phyloP scores from a whole-genome alignment of 2,329 filamentous ascomycete genomes.

The Colletotrichum sojae region DNA sequence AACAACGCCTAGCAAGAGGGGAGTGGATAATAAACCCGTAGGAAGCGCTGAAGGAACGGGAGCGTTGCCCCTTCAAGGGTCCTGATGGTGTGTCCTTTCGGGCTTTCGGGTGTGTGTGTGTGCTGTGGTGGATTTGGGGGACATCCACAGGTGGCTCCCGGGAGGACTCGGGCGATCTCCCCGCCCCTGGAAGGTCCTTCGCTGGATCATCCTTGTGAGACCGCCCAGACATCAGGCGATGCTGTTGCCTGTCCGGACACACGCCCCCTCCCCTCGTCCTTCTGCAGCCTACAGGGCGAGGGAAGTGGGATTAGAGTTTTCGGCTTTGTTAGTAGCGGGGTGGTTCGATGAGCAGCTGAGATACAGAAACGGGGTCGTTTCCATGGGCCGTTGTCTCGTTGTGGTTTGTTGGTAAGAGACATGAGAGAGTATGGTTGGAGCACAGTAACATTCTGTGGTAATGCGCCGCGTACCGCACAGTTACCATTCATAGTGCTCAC shows the following conservation, averaged over 20 bases:
- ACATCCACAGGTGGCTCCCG: constrained; percentile 10
- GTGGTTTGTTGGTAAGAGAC: neutral
- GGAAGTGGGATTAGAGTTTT: constrained; percentile 38
- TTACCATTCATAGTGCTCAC: neutral
- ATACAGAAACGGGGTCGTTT: constrained; percentile 14
- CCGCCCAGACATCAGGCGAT: constrained; percentile 25
- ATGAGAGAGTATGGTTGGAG: neutral
- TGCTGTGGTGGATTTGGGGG: neutral
- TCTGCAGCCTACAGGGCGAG: constrained; percentile 3
- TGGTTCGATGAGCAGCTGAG: constrained; percentile 4
- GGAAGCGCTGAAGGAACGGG: constrained; percentile 15
- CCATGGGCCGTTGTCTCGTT: constrained; percentile 1
- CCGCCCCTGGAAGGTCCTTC: constrained; percentile 8
- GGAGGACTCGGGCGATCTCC: constrained; percentile 31
- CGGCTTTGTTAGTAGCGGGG: constrained; percentile 3
- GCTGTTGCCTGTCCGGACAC: neutral
- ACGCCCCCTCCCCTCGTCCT: neutral
- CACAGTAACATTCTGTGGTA: neutral
- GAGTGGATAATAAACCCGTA: neutral
- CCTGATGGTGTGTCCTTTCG: constrained; percentile 6
- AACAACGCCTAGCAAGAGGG: neutral
- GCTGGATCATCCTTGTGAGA: constrained; percentile 4
- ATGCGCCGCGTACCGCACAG: neutral
- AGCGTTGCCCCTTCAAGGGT: constrained; percentile 18
- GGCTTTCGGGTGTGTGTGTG: no score